phyloP scores from a whole-genome alignment of 78 protist genomes.

The Emiliania huxleyi region DNA sequence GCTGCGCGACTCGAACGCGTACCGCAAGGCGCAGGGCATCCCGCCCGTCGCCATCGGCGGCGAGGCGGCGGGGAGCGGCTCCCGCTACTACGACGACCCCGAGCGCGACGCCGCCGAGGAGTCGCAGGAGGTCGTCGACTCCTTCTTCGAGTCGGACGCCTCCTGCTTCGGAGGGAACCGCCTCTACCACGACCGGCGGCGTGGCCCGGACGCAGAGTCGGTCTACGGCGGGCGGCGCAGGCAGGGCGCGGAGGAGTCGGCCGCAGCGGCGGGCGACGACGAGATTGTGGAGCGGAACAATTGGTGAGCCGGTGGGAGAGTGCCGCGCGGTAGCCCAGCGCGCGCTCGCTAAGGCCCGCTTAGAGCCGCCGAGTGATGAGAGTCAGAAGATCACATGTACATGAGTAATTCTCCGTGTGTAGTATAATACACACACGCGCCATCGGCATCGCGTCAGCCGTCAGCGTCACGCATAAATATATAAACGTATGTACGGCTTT shows the following conservation, averaged over 20 bases:
- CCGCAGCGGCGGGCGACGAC: background rate
- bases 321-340: too few species aligned
- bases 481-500: too few species aligned
- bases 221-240: background rate
- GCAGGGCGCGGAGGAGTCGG: background rate
- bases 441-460: too few species aligned
- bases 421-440: too few species aligned
- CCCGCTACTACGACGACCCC: background rate
- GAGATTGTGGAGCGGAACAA: background rate
- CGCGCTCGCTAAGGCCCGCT: too few species aligned
- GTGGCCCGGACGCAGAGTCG: too few species aligned
- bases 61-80: background rate
- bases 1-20: slow-evolving; percentile 20
- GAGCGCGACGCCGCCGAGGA: slow-evolving; percentile 11
- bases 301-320: background rate
- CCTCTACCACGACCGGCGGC: background rate
- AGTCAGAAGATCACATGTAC: too few species aligned
- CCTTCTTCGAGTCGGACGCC: background rate
- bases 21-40: background rate
- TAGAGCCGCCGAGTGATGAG: too few species aligned
- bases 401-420: too few species aligned
- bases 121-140: background rate
- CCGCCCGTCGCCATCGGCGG: slow-evolving; percentile 16
- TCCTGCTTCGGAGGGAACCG: background rate
- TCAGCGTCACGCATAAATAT: too few species aligned